Conservation (phyloP, 345 rosid genomes). For the Gossypium australe region DNA sequence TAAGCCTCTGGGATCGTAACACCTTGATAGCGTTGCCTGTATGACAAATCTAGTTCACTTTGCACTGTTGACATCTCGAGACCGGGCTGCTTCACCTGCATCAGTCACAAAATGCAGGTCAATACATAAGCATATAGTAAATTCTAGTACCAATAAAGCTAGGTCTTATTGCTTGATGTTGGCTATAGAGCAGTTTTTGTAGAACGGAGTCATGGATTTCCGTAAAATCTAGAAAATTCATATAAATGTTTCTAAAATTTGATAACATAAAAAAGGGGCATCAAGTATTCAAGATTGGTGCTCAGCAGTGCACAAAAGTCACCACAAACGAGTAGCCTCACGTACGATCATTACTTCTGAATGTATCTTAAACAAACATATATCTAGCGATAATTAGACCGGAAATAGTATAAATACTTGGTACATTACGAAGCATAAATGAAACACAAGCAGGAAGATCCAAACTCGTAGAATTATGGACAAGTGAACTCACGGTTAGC, state of each 20-base stretch:
- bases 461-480: not conserved
- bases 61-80: constrained; percentile 90
- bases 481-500: constrained; percentile 59
- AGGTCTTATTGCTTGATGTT: not conserved
- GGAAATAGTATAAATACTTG: not conserved
- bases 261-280: not conserved
- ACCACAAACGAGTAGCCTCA: not conserved
- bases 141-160: not conserved
- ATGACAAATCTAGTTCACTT: constrained; percentile 97
- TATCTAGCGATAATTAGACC: not conserved
- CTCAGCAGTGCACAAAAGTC: not conserved
- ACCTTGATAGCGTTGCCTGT: constrained; percentile 82
- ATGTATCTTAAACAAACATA: not conserved
- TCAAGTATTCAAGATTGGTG: not conserved
- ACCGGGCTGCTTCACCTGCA: constrained; percentile 98
- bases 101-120: constrained; percentile 12
- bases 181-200: not conserved
- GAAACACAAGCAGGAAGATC: not conserved
- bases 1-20: constrained; percentile 92
- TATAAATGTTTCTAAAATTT: not conserved
- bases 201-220: not conserved
- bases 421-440: not conserved
- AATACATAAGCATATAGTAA: not conserved
- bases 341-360: not conserved
- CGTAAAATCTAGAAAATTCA: not conserved